Percentiles rank a stretch among this genome's conserved stretches.
Conservation (phyloP, 805 yeast genomes). For the Candida corydali region DNA sequence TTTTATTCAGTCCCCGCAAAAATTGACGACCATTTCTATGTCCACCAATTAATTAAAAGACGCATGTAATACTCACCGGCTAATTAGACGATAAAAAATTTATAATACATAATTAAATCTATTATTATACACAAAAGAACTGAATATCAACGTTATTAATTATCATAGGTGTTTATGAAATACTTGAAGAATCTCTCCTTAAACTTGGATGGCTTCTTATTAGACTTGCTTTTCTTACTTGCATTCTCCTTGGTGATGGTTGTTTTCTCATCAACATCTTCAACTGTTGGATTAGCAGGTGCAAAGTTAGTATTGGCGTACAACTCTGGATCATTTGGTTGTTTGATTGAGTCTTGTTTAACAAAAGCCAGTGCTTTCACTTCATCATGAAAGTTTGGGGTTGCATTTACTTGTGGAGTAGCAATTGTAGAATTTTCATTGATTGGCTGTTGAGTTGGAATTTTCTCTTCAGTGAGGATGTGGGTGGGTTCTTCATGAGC, state of each 20-base stretch:
- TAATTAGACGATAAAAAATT: too few relatives aligned
- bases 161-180: constrained; percentile 7
- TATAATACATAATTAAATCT: too few relatives aligned
- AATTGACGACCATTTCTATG: too few relatives aligned
- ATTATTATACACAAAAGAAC: too few relatives aligned
- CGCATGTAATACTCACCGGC: too few relatives aligned
- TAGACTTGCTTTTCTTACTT: constrained; percentile 2
- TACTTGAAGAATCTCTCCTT: constrained; percentile 6
- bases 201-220: constrained; percentile 4
- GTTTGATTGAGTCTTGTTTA: not conserved
- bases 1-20: too few relatives aligned
- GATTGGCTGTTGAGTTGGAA: too few relatives aligned
- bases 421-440: not conserved
- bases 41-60: too few relatives aligned
- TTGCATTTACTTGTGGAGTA: not conserved
- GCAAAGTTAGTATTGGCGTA: not conserved
- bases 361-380: constrained; percentile 3
- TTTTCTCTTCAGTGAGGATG: too few relatives aligned
- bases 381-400: not conserved
- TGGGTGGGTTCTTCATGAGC: not conserved
- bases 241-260: not conserved
- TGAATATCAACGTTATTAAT: not conserved
- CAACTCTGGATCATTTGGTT: too few relatives aligned
- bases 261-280: not conserved
- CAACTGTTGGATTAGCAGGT: not conserved